Conservation (phyloP, 306 rosid species). For the Hylodesmum podocarpum region DNA sequence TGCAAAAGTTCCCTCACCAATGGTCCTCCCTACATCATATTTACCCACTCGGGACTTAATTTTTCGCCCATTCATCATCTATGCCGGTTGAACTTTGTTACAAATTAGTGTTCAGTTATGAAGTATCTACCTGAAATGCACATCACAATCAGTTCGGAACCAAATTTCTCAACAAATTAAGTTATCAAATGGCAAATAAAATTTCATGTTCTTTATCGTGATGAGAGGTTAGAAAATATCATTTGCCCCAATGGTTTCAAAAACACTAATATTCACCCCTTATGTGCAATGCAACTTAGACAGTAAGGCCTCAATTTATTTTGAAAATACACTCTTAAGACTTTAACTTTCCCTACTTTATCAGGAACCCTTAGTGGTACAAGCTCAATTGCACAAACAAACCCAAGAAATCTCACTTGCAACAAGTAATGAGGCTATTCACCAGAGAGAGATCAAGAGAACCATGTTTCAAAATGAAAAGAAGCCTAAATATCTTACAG, state of each 20-base stretch:
- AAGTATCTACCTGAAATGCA: constrained; percentile 28
- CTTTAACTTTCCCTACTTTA: not conserved
- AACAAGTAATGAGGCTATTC: not conserved
- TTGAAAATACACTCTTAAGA: not conserved
- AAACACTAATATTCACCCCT: not conserved
- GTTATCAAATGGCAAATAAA: not conserved
- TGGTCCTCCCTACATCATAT: constrained; percentile 83
- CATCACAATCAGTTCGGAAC: constrained; percentile 13
- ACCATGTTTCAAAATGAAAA: not conserved
- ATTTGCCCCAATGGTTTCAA: not conserved
- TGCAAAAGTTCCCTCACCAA: constrained; percentile 90
- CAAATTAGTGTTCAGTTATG: not conserved
- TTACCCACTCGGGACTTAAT: constrained; percentile 74
- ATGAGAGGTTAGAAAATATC: not conserved
- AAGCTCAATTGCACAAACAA: not conserved
- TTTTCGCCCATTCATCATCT: constrained; percentile 64
- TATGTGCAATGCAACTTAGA: not conserved
- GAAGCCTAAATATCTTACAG: not conserved
- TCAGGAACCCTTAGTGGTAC: not conserved
- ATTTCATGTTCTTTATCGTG: not conserved
- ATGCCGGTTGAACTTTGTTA: constrained; percentile 18
- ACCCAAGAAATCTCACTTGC: not conserved
- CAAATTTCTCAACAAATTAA: not conserved
- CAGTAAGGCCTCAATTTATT: not conserved
- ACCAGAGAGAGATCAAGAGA: not conserved